These are phyloP conservation scores for Paecilomyces formosus DNA, from an alignment of 2,329 filamentous ascomycete genomes.

Conservation along the genomic window DNA sequence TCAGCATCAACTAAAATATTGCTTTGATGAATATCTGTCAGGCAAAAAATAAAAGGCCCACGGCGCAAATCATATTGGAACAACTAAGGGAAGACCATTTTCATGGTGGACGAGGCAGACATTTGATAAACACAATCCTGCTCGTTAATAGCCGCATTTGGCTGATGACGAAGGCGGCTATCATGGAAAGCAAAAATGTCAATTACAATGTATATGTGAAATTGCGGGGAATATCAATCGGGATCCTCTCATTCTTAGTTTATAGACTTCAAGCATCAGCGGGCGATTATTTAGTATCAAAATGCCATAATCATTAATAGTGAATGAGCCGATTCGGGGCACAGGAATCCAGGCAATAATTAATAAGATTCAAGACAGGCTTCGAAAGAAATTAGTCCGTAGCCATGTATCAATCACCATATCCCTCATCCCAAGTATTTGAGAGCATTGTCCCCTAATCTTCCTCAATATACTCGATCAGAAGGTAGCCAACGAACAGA, in stretches of 20 bases:
- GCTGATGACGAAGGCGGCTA: constrained; percentile 15
- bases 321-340: constrained; percentile 27
- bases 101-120: constrained; percentile 3
- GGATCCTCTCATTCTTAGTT: constrained; percentile 17
- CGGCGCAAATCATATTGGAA: constrained; percentile 18
- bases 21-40: constrained; percentile 32
- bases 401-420: constrained; percentile 7
- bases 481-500: constrained; percentile 8
- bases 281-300: constrained; percentile 13
- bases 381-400: constrained; percentile 14
- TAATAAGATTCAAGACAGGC: constrained; percentile 12
- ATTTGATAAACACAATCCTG: constrained; percentile 8
- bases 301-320: constrained; percentile 18
- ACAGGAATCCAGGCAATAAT: constrained; percentile 12
- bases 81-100: neutral
- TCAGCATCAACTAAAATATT: constrained; percentile 29
- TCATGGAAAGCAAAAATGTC: constrained; percentile 16
- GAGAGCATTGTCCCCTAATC: constrained; percentile 16
- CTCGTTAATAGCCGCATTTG: constrained; percentile 12
- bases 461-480: constrained; percentile 15
- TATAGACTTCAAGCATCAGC: constrained; percentile 11
- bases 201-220: constrained; percentile 15
- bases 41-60: constrained; percentile 24
- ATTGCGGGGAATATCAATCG: constrained; percentile 12
- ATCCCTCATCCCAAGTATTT: constrained; percentile 10